Evolutionary conservation across 345 rosid species (phyloP).

Genomic region (Arabidopsis suecica): DNA sequence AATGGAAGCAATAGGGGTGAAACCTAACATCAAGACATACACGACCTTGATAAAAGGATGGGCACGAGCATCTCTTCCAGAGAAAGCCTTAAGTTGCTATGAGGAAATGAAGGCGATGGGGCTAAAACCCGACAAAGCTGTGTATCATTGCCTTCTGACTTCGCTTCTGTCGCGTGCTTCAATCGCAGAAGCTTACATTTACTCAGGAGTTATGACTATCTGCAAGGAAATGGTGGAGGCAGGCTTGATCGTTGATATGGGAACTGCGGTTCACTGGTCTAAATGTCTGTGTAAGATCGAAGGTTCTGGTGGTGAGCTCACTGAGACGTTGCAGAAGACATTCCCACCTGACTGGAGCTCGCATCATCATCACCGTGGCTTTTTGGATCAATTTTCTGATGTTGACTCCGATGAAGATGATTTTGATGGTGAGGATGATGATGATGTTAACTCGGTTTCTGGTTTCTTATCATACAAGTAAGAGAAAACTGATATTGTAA

Average conservation of each 20-base stretch:
- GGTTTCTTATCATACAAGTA: conserved; percentile 41
- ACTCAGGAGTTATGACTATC: conserved; percentile 60
- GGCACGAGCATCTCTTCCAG: conserved; percentile 94
- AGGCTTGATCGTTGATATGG: conserved; percentile 84
- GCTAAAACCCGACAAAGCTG: conserved; percentile 85
- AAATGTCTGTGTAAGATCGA: conserved; percentile 82
- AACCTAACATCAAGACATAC: conserved; percentile 88
- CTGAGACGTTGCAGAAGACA: conserved; percentile 89
- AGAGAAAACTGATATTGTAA: conserved; percentile 24
- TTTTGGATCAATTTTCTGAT: conserved; percentile 46
- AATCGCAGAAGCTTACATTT: conserved; percentile 75
- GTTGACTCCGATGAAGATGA: conserved; percentile 43
- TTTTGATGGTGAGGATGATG: conserved; percentile 36
- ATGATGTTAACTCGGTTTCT: conserved; percentile 36
- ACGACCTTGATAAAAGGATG: conserved; percentile 92
- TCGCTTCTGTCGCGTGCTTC: conserved; percentile 82
- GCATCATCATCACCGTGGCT: conserved; percentile 41
- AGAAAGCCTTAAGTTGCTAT: conserved; percentile 81
- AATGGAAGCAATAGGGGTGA: conserved; percentile 70
- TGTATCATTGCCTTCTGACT: conserved; percentile 89
- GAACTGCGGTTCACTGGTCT: conserved; percentile 95
- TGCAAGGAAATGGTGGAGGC: conserved; percentile 81
- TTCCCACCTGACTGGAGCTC: conserved; percentile 93
- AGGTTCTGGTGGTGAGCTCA: conserved; percentile 86
- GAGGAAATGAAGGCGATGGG: conserved; percentile 82